phyloP scores from a whole-genome alignment of 2,329 filamentous ascomycete genomes.

The Penicillium sp. region DNA sequence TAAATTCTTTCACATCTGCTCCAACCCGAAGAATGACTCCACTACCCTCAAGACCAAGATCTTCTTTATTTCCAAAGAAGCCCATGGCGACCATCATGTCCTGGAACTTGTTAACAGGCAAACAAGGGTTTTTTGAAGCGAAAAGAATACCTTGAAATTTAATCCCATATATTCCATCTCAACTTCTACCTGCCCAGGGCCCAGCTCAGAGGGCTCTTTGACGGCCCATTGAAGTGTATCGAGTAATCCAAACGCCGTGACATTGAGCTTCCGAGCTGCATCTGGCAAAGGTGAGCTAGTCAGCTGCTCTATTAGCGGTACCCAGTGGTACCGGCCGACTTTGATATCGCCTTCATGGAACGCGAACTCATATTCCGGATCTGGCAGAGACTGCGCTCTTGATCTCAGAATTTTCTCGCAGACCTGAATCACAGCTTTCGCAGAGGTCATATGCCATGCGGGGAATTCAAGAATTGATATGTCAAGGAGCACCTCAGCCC shows the following conservation, averaged over 20 bases:
- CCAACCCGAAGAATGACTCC: conserved; percentile 36
- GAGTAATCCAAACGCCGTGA: conserved; percentile 9
- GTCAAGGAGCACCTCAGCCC: conserved; percentile 9
- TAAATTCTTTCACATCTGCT: conserved; percentile 22
- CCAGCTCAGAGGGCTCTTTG: background rate
- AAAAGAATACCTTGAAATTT: conserved; percentile 12
- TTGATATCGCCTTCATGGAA: conserved; percentile 7
- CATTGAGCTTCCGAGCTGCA: conserved; percentile 1
- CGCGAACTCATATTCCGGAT: conserved; percentile 14
- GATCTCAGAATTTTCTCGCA: conserved; percentile 6
- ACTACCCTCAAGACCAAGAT: conserved; percentile 34
- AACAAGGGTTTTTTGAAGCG: background rate
- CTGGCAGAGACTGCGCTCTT: background rate
- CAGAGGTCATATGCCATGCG: background rate
- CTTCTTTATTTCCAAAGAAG: conserved; percentile 22
- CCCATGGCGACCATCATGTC: conserved; percentile 34
- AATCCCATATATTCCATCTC: conserved; percentile 16
- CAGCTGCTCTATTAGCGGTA: conserved; percentile 3
- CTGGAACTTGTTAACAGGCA: background rate
- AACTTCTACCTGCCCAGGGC: conserved; percentile 9
- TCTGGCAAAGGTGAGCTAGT: background rate
- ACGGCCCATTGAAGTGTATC: conserved; percentile 7
- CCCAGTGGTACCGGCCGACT: conserved; percentile 15
- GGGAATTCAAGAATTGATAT: conserved; percentile 15
- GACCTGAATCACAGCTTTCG: background rate